Evolutionary conservation across 2,329 filamentous ascomycete species (phyloP).

Genomic region (Neonectria ditissima): DNA sequence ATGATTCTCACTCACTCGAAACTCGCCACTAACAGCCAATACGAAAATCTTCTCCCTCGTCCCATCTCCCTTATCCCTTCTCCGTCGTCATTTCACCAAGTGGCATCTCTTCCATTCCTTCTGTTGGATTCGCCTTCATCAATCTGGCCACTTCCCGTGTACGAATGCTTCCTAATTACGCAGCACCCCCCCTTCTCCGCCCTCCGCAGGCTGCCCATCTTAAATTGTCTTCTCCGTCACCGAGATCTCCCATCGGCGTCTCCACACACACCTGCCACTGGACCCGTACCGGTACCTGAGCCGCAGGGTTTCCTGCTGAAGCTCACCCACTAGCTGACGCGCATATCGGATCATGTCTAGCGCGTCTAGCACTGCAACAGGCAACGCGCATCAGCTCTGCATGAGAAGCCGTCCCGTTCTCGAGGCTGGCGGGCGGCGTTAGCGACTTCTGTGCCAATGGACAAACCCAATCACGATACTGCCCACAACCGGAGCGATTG

Average conservation of each 20-base stretch:
- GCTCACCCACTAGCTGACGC: constrained; percentile 47
- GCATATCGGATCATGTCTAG: constrained; percentile 48
- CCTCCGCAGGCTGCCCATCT: constrained; percentile 21
- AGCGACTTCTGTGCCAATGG: constrained; percentile 11
- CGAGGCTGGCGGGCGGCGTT: constrained; percentile 17
- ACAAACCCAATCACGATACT: constrained; percentile 41
- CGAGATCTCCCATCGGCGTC: constrained; percentile 41
- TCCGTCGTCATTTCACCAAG: constrained; percentile 10
- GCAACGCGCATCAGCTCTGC: constrained; percentile 46
- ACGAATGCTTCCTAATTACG: background rate
- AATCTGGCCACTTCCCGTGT: constrained; percentile 8
- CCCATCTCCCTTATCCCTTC: background rate
- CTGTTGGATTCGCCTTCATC: constrained; percentile 3
- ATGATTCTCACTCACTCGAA: constrained; percentile 9
- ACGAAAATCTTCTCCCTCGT: constrained; percentile 1
- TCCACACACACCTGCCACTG: constrained; percentile 34
- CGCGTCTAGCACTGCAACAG: constrained; percentile 46
- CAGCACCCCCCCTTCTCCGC: constrained; percentile 2
- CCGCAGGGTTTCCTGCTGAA: constrained; percentile 41
- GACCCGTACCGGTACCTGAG: constrained; percentile 44
- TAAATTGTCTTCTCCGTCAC: constrained; percentile 39
- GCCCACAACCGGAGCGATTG: constrained; percentile 42
- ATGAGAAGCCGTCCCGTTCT: constrained; percentile 34
- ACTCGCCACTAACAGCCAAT: constrained; percentile 2
- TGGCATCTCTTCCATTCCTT: constrained; percentile 10